Base-by-base conservation (phyloP, 1,284 basidiomycete genomes). In the Ustilago sp. region DNA sequence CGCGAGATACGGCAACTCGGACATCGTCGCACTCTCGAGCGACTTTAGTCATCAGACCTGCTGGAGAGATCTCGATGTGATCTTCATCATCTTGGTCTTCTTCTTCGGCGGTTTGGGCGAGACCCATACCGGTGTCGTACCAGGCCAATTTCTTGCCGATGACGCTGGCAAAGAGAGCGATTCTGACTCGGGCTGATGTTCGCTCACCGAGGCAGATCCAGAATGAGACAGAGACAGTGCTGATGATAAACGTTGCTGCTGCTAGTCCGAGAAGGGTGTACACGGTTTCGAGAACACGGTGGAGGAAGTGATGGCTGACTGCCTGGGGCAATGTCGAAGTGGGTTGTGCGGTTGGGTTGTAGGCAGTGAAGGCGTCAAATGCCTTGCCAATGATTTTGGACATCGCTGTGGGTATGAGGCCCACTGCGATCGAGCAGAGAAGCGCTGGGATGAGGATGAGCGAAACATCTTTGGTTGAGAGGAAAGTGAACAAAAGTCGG, bases 21-120 rank as follows among this genome's bases (percentile, higher is more conserved):
- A 98, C 92, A 67, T 98, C 94, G 86, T 99, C 95, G 3, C 94
- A 96, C 87, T 98, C 95, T 79, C 95, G 91, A 32, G 93, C 90
- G 85, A 98, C 98, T 84, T 94, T 94, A 59, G 93, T 91, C 94
- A 98, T 97, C 51, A 98, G 88, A 19, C 95, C 95, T 66, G 93
- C 95, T 55, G 94, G 93, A 36, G 56, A 78, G 48, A 59, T 75
- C n/a, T 74, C 70, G 12, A 58, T 57, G n/a, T 55, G 39, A 3
- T 65, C 68, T 2, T 47, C 43, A 5, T 73, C 63, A 0, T 23
- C 43, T 43, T 90, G 57, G 1, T 53, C 62, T 32, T 58, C 52
- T 2, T 50, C 47, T 41, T 59, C 59, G 12, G 35, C 32, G 5
- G 23, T 36, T 4, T 23, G 43, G 7, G 8, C 19, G 4, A 77